Evolutionary conservation across 2,329 filamentous ascomycete genomes (phyloP), one percentile per base, ranked within the genome.

Genomic region (Pseudonectria buxi): DNA sequence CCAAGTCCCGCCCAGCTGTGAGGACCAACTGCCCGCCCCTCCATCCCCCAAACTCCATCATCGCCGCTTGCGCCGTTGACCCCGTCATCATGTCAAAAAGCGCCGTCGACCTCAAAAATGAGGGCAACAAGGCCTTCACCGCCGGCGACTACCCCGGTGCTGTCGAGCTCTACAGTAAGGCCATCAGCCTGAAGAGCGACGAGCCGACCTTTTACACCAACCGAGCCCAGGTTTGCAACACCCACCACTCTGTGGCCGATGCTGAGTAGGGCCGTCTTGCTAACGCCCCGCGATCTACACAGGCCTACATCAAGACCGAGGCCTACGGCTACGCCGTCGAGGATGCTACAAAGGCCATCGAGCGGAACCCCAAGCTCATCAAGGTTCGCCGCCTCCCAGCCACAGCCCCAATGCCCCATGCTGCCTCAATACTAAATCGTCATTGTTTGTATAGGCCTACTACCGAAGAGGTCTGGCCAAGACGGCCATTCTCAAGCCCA

Each of bases 221-320:
- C 67, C 76, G 92, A 59, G 92, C 92, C 14, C 90, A 95, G 76
- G 90, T 95, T 62, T 45, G 74, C 65, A 38, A 16, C n/a, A n/a
- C n/a, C n/a, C n/a, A n/a, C n/a, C n/a, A n/a, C n/a, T n/a, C n/a
- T 50, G 44, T 49, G 9, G 9, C 27, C 10, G 15, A 12, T 24
- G 16, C 48, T 30, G 13, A 26, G 15, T 30, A 56, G 56, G 54
- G 67, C 62, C 63, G 59, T 61, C n/a, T 71, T 64, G 69, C 70
- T 73, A 42, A 74, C 57, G 28, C 13, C 10, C 28, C 35, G 18
- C 26, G 33, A 37, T 30, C 30, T 36, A 34, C 18, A 11, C 39
- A 95, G 87, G 86, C 86, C 46, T 76, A 98, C 60, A 90, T 98
- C 63, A 96, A 95, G 68, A 81, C 90, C 26, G 92, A 98, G 63